Conservation (phyloP, 352 stramenopile genomes). For the Pythium periplocum region DNA sequence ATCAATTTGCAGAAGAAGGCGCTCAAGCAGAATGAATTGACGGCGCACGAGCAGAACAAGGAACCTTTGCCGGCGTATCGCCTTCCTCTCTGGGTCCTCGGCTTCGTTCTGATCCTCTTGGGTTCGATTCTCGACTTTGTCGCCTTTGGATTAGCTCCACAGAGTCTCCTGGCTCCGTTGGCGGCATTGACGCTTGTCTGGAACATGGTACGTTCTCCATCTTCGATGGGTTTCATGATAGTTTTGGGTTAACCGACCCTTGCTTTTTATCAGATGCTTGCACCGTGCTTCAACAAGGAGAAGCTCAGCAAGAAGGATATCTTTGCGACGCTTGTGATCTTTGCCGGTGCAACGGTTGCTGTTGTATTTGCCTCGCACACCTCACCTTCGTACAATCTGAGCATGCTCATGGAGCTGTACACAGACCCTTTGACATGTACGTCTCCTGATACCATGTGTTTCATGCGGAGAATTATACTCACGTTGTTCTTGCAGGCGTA, state of each 20-base stretch:
- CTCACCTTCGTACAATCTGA: conserved; percentile 77
- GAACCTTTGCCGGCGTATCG: conserved; percentile 55
- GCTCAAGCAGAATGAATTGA: conserved; percentile 75
- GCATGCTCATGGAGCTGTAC: conserved; percentile 78
- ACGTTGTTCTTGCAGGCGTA: conserved; percentile 14
- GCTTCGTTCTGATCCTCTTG: conserved; percentile 72
- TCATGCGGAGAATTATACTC: too few relatives aligned
- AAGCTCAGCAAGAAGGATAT: conserved; percentile 80
- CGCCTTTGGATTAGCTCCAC: conserved; percentile 84
- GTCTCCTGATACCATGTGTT: not conserved
- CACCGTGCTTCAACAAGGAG: conserved; percentile 85
- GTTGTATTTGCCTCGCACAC: conserved; percentile 82
- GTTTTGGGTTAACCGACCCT: not conserved
- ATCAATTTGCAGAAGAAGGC: conserved; percentile 86
- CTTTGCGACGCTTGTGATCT: conserved; percentile 76
- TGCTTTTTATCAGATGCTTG: conserved; percentile 48
- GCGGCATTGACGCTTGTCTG: conserved; percentile 89
- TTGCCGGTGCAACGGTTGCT: conserved; percentile 72
- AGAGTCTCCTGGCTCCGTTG: conserved; percentile 83
- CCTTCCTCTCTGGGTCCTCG: conserved; percentile 80
- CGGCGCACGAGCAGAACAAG: conserved; percentile 39
- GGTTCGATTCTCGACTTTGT: conserved; percentile 90
- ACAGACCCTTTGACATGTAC: conserved; percentile 58
- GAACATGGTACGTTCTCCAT: conserved; percentile 66
- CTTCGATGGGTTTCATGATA: not conserved